Conservation (phyloP, 192 early-diverging fungal genomes). For the Rhizophagus sp. region DNA sequence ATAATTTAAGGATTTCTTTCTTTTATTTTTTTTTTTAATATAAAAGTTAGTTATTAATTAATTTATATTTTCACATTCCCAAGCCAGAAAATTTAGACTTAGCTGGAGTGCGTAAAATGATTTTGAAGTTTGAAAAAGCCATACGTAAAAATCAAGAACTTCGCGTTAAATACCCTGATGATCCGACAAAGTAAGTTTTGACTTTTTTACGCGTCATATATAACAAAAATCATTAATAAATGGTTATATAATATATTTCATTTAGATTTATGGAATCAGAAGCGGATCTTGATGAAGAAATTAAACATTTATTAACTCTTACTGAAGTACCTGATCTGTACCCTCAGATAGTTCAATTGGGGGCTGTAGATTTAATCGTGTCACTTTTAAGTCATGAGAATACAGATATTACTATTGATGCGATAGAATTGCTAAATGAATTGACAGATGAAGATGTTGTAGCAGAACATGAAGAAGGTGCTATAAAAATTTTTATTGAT, state of each 20-base stretch:
- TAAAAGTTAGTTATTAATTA: neutral
- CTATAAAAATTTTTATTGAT: conserved; percentile 68
- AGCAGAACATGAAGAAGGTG: conserved; percentile 50
- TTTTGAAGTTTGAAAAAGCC: conserved; percentile 81
- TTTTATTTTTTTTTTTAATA: neutral
- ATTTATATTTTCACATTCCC: neutral
- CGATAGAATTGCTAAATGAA: conserved; percentile 87
- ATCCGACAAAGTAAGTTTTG: conserved; percentile 55
- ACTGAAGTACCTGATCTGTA: conserved; percentile 84
- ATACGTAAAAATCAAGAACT: conserved; percentile 87
- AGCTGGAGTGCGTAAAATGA: conserved; percentile 67
- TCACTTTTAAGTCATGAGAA: conserved; percentile 90
- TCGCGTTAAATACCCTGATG: conserved; percentile 76
- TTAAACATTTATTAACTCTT: conserved; percentile 73
- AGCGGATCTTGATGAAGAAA: conserved; percentile 89
- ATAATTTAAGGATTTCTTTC: neutral
- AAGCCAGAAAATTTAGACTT: conserved; percentile 58
- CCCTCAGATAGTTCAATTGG: conserved; percentile 68
- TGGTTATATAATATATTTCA: neutral
- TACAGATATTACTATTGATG: conserved; percentile 85
- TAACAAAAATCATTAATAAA: neutral
- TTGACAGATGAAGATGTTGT: conserved; percentile 81
- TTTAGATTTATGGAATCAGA: conserved; percentile 91
- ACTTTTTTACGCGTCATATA: neutral
- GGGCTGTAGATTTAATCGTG: conserved; percentile 63